Evolutionary conservation across 331 rosid genomes (phyloP), one percentile per base, ranked within the genome.

Genomic region (Malus hybrid): DNA sequence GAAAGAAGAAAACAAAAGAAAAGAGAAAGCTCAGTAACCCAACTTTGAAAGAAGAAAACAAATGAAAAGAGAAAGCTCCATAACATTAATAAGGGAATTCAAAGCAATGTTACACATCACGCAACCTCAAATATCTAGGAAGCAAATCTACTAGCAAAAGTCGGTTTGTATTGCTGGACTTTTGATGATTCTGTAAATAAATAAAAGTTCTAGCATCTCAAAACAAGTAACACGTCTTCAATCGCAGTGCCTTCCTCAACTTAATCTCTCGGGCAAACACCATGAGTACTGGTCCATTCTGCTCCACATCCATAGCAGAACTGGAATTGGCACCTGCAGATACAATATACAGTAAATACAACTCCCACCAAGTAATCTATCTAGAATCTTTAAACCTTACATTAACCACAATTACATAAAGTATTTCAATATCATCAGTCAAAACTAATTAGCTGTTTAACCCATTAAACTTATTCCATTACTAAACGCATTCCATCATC

Each of bases 301-400:
- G 55, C 65, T 29, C 93, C 96, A 36, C 96, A 90, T 1, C 50
- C 69, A 72, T 86, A 88, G 83, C 96, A 90, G 52, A 90, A 90
- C 75, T 88, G 55, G 62, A 11, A 80, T 0, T 28, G 16, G 66
- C 93, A 90, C 85, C 96, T 88, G 88, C 81, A 84, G 74, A 29
- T 55, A 69, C 71, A 69, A 73, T 2, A 8, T 5, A 22, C 33
- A 24, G 50, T 19, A 32, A 36, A 7, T 31, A 13, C 3, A 28
- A 71, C 52, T 15, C 36, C 52, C 18, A 20, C 32, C 16, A 11
- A 32, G 32, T 16, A 50, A 50, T 6, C n/a, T 6, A 6, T 16
- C 46, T 5, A 54, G 27, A 20, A 65, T 22, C 9, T 22, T 28
- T 65, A 32, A 4, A 69, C 55, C 39, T 50, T 69, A 48, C 14